Conservation (phyloP, 2,329 filamentous ascomycete species). For the Claviceps maximensis region DNA sequence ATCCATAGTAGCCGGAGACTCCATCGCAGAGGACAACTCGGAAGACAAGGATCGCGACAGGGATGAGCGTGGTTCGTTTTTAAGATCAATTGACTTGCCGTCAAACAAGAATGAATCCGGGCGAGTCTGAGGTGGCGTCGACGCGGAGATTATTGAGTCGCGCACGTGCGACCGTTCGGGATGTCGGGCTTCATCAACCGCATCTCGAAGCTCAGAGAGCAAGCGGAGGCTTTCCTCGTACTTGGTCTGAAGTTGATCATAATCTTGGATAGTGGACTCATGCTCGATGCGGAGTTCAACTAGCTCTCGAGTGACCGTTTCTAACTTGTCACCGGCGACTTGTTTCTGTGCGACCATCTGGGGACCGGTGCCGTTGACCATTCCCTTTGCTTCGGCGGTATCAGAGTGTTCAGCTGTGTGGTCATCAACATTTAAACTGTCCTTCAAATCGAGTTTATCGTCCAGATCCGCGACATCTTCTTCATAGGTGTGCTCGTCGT, state of each 20-base stretch:
- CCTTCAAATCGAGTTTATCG: background rate
- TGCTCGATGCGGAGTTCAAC: conserved; percentile 84
- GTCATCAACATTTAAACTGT: background rate
- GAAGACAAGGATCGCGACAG: conserved; percentile 78
- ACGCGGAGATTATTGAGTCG: conserved; percentile 41
- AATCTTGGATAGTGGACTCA: conserved; percentile 69
- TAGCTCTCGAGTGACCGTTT: conserved; percentile 81
- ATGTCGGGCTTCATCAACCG: conserved; percentile 65
- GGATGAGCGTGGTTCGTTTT: conserved; percentile 54
- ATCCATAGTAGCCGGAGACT: conserved; percentile 53
- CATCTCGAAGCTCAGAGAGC: conserved; percentile 74
- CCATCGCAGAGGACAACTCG: conserved; percentile 80
- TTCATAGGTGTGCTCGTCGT: conserved; percentile 35
- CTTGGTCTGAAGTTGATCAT: conserved; percentile 68
- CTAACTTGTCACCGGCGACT: conserved; percentile 84
- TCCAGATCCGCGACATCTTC: conserved; percentile 32
- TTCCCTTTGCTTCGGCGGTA: conserved; percentile 22
- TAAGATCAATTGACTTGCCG: conserved; percentile 55
- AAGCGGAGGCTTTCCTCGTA: conserved; percentile 81
- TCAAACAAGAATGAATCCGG: conserved; percentile 80
- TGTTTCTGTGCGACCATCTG: conserved; percentile 68
- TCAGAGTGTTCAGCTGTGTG: background rate
- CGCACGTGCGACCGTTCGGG: conserved; percentile 33
- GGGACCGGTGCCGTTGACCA: conserved; percentile 25
- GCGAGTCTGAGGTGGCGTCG: conserved; percentile 33